Evolutionary conservation across 306 rosid species (phyloP), one percentile per base, ranked within the genome.

Genomic region (Dryas drummondii): DNA sequence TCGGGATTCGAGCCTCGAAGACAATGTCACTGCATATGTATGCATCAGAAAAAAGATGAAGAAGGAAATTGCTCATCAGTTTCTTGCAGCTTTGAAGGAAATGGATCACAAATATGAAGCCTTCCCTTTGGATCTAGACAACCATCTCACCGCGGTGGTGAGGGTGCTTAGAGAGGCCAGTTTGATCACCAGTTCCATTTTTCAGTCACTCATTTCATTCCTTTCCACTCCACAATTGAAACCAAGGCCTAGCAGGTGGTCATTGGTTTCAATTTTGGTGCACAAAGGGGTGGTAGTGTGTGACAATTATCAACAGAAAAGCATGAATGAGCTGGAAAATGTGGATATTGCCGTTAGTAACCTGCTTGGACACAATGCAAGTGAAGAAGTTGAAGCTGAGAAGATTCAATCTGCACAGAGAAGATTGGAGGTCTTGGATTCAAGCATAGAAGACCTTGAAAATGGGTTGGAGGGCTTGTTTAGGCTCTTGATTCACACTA

Each of bases 111-210:
- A 80, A 32, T 16, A 74, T 14, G 89, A 76, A 9, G 66, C 73
- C 3, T 66, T 27, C 51, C 66, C 82, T 0, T 67, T 79, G 9
- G 84, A 84, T 57, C 78, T 85, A 0, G 82, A 85, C 42, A 76
- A 70, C 66, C 90, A 86, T 17, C 75, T 85, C 0, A 70, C 81
- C 3, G 86, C 85, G 9, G 84, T 90, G 63, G 91, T 88, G 1
- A 71, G 88, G 52, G 91, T 87, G 19, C 83, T 89, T 0, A 92
- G 84, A 76, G 97, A 92, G 79, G 84, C 91, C 40, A 83, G 86
- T 71, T 68, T 64, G 68, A 72, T 87, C 48, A 86, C 90, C 1
- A 73, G 79, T 64, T 82, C 86, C 4, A 67, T 87, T 41, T 82
- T 92, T 46, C 80, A 84, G 37, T 84, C 89, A 7, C 74, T 92